These are phyloP conservation scores for Oryza officinalis DNA, from an alignment of 176 grass and related monocot species.

Conservation along the genomic window DNA sequence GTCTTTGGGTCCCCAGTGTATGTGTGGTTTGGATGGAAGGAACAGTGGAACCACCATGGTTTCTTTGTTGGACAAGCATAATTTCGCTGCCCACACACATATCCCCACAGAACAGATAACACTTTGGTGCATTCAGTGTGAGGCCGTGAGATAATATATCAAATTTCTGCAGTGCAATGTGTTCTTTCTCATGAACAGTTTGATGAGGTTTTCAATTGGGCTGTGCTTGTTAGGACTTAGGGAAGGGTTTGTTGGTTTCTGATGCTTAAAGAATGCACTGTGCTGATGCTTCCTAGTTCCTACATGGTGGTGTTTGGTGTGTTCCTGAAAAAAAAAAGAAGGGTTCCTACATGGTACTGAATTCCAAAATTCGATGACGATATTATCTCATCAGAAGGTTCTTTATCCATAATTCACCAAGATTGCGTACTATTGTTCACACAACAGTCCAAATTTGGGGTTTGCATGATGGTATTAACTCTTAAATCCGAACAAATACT, in stretches of 20 bases:
- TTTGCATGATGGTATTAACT: not conserved
- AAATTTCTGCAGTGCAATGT: slow-evolving; percentile 4
- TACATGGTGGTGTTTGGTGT: not conserved
- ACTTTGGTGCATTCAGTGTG: not conserved
- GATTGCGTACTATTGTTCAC: not conserved
- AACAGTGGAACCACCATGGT: slow-evolving; percentile 34
- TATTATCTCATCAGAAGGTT: slow-evolving; percentile 29
- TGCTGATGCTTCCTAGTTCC: slow-evolving; percentile 24
- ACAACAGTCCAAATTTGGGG: slow-evolving; percentile 11
- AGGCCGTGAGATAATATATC: not conserved
- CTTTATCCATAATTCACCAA: slow-evolving; percentile 10
- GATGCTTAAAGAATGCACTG: slow-evolving; percentile 28
- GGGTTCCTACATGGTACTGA: slow-evolving; percentile 10
- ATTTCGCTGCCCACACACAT: not conserved
- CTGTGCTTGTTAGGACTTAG: slow-evolving; percentile 33
- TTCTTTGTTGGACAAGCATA: slow-evolving; percentile 33
- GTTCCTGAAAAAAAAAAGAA: not conserved
- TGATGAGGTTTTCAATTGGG: slow-evolving; percentile 1
- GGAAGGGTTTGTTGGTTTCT: slow-evolving; percentile 29
- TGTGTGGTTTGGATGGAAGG: slow-evolving; percentile 39
- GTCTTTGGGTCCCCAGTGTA: slow-evolving; percentile 28
- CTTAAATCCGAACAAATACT: not conserved
- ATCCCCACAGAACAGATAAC: slow-evolving; percentile 5
- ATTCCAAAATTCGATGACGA: not conserved
- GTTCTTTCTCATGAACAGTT: slow-evolving; percentile 15